Evolutionary conservation across 2,329 filamentous ascomycete genomes (phyloP), one percentile per base, ranked within the genome.

Genomic region (Colletotrichum sp.): DNA sequence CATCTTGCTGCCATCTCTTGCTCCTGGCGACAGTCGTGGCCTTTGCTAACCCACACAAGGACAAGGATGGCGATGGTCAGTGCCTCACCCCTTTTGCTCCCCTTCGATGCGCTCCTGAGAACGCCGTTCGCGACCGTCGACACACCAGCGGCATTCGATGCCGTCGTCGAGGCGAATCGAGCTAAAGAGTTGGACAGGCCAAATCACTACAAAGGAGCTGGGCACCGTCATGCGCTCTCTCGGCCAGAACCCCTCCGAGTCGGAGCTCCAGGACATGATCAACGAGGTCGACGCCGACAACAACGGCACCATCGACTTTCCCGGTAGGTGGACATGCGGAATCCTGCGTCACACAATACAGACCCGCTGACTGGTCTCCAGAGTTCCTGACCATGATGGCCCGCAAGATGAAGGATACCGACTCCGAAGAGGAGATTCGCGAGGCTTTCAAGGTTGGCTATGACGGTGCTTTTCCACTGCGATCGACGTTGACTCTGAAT

Each of bases 371-470:
- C 81, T 32, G n/a, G 27, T 13, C n/a, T 79, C 27, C n/a, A 96
- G 95, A 97, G 84, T 97, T 97, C 87, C 89, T 97, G 77, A 97
- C 95, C 78, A 97, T 97, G 95, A 97, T 97, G 95, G 95, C 95
- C 76, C 92, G 95, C 83, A 97, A 97, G 89, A 97, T 97, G 95
- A 96, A 96, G 90, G 95, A 96, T 82, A 97, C 95, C 80, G 95
- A 97, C 84, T 96, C 94, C 65, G 95, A 97, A 87, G 95, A 97
- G 87, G 95, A 97, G 85, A 97, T 97, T 81, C 92, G 95, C 81
- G 95, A 96, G 86, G 94, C 94, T 16, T 96, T 96, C 91, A 96
- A 96, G 90, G 94, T 95, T 70, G 78, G 76, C n/a, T 27, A 15
- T 13, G 32, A 44, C 30, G 5, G 28, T 19, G 32, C 39, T 34